Evolutionary conservation across 257 asterid genomes (phyloP), one percentile per base, ranked within the genome.

Genomic region (Ocimum tenuiflorum): DNA sequence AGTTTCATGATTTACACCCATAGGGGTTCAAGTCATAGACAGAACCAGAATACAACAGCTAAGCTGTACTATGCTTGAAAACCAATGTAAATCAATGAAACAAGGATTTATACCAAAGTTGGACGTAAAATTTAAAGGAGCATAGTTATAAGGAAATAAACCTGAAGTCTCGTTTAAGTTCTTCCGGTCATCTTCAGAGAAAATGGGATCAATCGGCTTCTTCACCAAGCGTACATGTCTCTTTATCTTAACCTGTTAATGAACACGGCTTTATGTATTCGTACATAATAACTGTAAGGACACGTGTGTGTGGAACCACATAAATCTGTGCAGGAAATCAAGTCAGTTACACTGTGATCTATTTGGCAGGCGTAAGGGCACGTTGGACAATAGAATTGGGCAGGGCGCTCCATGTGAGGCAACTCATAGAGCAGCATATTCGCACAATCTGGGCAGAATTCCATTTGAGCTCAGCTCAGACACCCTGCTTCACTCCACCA

Each of bases 401-500:
- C 92, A 8, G 82, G 66, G 17, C 47, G 80, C 1, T 67, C 89
- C 79, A 83, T 72, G 73, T 75, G 12, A 7, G 95, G 89, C 77
- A 83, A 59, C 68, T 79, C 86, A 69, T 76, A 88, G 64, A 80
- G 95, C 81, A 88, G 39, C 78, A 86, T 73, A 50, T 49, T 85
- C 47, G 75, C 88, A 50, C 97, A 90, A 56, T 67, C 73, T 51
- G 95, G 96, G 78, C 97, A 90, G 79, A 88, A 81, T 74, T 90
- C 90, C 97, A 88, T 90, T 60, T 36, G 14, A 3, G 19, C 55
- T 35, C 58, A 22, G 33, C 48, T 75, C 8, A 15, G 8, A 52
- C 24, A 22, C 20, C 22, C 29, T 23, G 35, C 49, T 52, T 27
- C 3, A 47, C 14, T 38, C 13, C 13, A 41, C 12, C 12, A 22